Conservation (phyloP, 441 rosid genomes). For the Biscutella laevigata region DNA sequence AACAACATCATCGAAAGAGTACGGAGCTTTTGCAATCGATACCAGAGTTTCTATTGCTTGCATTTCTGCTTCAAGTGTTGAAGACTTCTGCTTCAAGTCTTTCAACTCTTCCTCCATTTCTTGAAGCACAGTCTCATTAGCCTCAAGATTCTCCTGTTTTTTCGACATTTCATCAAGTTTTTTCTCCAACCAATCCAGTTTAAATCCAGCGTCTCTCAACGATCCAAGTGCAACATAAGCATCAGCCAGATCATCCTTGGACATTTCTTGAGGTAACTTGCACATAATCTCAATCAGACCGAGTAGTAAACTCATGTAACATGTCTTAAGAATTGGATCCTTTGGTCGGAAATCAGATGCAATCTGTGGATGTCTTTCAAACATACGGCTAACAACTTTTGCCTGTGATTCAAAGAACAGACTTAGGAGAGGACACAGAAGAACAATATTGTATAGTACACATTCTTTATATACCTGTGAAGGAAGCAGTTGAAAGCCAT, state of each 20-base stretch:
- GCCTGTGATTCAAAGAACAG: neutral
- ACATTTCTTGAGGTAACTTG: neutral
- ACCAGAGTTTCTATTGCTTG: neutral
- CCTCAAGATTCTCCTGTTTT: neutral
- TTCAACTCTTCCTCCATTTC: neutral
- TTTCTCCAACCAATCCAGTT: slow-evolving; percentile 4
- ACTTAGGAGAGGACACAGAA: no score
- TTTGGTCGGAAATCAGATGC: neutral
- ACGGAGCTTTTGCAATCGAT: neutral
- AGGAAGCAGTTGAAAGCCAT: neutral
- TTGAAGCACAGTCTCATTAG: neutral
- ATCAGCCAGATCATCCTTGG: neutral
- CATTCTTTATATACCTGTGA: neutral
- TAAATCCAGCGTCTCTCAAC: neutral
- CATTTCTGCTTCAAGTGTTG: neutral
- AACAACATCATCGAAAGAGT: neutral
- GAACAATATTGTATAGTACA: no score
- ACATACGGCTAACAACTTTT: neutral
- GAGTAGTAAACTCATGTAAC: neutral
- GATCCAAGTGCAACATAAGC: neutral
- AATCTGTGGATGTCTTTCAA: neutral
- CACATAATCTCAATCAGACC: neutral
- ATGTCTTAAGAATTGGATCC: neutral
- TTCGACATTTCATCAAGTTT: neutral
- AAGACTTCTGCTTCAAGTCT: neutral